These are phyloP conservation scores for Spathaspora jeffriesii DNA, from an alignment of 1,139 yeast genomes.

Conservation along the genomic window DNA sequence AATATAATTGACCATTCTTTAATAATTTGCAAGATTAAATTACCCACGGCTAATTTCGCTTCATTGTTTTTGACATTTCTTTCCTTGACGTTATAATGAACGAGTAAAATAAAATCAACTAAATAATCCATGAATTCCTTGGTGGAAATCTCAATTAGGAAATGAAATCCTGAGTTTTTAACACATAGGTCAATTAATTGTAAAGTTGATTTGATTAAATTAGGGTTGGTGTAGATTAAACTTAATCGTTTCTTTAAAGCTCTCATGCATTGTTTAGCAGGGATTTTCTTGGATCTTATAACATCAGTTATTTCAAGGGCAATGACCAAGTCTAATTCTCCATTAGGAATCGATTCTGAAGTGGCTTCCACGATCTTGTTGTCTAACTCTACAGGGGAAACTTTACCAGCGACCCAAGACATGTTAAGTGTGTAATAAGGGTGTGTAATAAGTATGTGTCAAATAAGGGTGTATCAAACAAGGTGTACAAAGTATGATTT, in stretches of 20 bases:
- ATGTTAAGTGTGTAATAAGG: slow-evolving; percentile 19
- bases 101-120: slow-evolving; percentile 42
- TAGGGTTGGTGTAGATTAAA: slow-evolving; percentile 65
- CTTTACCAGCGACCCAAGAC: slow-evolving; percentile 64
- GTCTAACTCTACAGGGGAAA: slow-evolving; percentile 55
- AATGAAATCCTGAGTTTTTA: slow-evolving; percentile 91
- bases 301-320: slow-evolving; percentile 89
- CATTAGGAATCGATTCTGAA: slow-evolving; percentile 87
- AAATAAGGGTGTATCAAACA: not conserved
- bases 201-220: slow-evolving; percentile 71
- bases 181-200: slow-evolving; percentile 84
- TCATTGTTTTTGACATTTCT: slow-evolving; percentile 32
- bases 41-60: slow-evolving; percentile 58
- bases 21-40: slow-evolving; percentile 59
- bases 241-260: slow-evolving; percentile 73
- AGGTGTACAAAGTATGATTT: not conserved
- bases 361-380: slow-evolving; percentile 76
- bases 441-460: not conserved
- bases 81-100: slow-evolving; percentile 35
- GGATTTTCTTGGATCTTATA: slow-evolving; percentile 81
- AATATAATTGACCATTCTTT: slow-evolving; percentile 82
- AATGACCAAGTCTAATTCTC: slow-evolving; percentile 78
- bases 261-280: slow-evolving; percentile 84
- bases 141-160: slow-evolving; percentile 75
- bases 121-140: slow-evolving; percentile 85